Percentiles rank a stretch among this genome's conserved stretches.
These are phyloP conservation scores for Diaporthe vexans DNA, from an alignment of 2,329 filamentous ascomycete species.

Conservation along the genomic window DNA sequence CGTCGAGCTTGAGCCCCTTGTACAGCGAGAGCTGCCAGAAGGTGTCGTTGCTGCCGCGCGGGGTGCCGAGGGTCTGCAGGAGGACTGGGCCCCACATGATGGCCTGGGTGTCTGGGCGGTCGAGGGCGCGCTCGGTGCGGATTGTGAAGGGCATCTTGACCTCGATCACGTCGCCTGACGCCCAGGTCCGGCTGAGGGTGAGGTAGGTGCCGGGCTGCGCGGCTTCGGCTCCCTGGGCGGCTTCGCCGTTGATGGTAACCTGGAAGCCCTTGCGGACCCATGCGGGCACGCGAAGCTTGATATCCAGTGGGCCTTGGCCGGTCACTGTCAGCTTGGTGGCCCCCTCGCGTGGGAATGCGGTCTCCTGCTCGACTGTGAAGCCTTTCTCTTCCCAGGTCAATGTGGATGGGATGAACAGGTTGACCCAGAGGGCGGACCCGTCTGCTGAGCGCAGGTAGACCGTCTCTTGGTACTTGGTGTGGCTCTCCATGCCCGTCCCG, in stretches of 20 bases:
- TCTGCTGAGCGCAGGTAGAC: constrained; percentile 52
- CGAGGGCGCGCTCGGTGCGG: constrained; percentile 49
- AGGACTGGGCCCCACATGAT: constrained; percentile 51
- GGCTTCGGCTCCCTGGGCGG: constrained; percentile 36
- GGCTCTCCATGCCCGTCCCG: constrained; percentile 51
- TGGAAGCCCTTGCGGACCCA: constrained; percentile 49
- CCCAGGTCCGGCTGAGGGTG: constrained; percentile 49
- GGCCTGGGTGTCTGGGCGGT: constrained; percentile 51
- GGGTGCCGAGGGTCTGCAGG: constrained; percentile 49
- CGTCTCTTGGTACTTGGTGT: constrained; percentile 53
- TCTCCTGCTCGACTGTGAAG: constrained; percentile 49
- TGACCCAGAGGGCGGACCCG: constrained; percentile 50
- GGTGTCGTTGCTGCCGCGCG: constrained; percentile 43
- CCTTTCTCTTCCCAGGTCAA: constrained; percentile 49
- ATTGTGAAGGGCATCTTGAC: constrained; percentile 50
- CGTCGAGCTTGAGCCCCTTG: constrained; percentile 49
- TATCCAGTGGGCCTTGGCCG: constrained; percentile 47
- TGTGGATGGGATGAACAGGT: constrained; percentile 50
- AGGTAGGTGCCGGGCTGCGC: constrained; percentile 48
- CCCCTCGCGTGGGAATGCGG: constrained; percentile 48
- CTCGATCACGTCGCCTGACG: constrained; percentile 49
- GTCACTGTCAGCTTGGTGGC: constrained; percentile 48
- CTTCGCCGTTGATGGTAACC: constrained; percentile 48
- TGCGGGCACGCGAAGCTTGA: constrained; percentile 50
- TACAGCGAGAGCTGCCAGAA: constrained; percentile 50